These are phyloP conservation scores for Eimeria falciformis DNA, from an alignment of 169 alveolate genomes.

Conservation along the genomic window DNA sequence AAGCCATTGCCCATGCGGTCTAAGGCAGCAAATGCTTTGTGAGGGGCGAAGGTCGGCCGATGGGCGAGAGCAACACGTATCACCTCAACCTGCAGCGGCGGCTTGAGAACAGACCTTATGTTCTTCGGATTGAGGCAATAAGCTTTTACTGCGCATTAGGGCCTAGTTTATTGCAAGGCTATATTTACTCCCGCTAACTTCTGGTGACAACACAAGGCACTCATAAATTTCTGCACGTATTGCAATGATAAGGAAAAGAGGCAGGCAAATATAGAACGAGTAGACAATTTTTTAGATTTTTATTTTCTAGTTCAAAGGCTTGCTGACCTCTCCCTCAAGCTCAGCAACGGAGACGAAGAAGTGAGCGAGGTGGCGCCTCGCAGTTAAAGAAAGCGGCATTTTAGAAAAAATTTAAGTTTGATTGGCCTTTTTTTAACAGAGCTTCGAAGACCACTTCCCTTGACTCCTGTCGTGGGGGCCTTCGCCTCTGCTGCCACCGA, in stretches of 20 bases:
- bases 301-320: background rate
- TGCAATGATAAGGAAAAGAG: no score
- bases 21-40: conserved; percentile 53
- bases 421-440: background rate
- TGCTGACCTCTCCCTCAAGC: conserved; percentile 59
- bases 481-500: background rate
- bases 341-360: conserved; percentile 60
- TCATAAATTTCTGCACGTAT: no score
- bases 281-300: no score
- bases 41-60: conserved; percentile 57
- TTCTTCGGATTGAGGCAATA: background rate
- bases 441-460: background rate
- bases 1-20: conserved; percentile 60
- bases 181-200: no score
- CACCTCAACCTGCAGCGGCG: conserved; percentile 64
- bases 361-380: conserved; percentile 73
- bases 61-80: conserved; percentile 64
- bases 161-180: no score
- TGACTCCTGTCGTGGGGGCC: conserved; percentile 7
- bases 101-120: conserved; percentile 25
- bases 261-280: no score
- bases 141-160: no score
- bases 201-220: no score
- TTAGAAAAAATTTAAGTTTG: background rate
- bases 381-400: conserved; percentile 65